Percentiles rank a stretch among this genome's conserved stretches.
Evolutionary conservation across 2,329 filamentous ascomycete species (phyloP).

Genomic region (Colletotrichum abscissum): DNA sequence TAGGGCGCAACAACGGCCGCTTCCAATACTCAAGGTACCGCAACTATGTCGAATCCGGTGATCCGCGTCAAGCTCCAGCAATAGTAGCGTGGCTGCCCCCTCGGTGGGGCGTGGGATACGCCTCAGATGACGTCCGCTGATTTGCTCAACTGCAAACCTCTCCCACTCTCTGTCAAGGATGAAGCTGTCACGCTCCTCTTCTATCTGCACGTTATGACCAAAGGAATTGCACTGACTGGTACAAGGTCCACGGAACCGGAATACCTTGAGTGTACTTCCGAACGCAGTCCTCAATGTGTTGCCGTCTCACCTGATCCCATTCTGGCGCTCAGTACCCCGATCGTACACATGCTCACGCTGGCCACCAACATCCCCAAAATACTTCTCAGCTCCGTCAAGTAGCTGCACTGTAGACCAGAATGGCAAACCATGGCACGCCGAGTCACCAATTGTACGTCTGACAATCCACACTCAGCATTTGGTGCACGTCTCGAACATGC

Average conservation of each 20-base stretch:
- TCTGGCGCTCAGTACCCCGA: background rate
- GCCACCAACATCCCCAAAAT: slow-evolving; percentile 13
- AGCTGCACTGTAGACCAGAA: slow-evolving; percentile 23
- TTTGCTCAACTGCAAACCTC: slow-evolving; percentile 31
- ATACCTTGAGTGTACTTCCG: slow-evolving; percentile 25
- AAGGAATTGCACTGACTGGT: slow-evolving; percentile 27
- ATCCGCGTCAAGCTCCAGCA: slow-evolving; percentile 34
- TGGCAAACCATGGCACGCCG: slow-evolving; percentile 17
- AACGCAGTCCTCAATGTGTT: background rate
- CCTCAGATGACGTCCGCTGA: slow-evolving; percentile 33
- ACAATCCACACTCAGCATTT: slow-evolving; percentile 22
- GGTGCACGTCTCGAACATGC: slow-evolving; percentile 18
- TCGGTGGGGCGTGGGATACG: slow-evolving; percentile 34
- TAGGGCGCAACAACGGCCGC: slow-evolving; percentile 18
- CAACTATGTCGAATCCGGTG: slow-evolving; percentile 32
- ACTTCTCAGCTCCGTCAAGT: slow-evolving; percentile 16
- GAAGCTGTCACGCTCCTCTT: slow-evolving; percentile 34
- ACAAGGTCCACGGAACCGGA: slow-evolving; percentile 13
- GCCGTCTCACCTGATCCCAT: slow-evolving; percentile 7
- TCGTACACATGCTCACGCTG: slow-evolving; percentile 16
- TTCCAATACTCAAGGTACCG: slow-evolving; percentile 31
- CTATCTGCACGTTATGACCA: slow-evolving; percentile 37
- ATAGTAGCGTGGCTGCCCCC: slow-evolving; percentile 25
- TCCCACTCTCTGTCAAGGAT: slow-evolving; percentile 36
- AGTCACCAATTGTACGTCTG: slow-evolving; percentile 23